Base-by-base conservation (phyloP, 305 asterid species). In the Caryopteris hybrid region DNA sequence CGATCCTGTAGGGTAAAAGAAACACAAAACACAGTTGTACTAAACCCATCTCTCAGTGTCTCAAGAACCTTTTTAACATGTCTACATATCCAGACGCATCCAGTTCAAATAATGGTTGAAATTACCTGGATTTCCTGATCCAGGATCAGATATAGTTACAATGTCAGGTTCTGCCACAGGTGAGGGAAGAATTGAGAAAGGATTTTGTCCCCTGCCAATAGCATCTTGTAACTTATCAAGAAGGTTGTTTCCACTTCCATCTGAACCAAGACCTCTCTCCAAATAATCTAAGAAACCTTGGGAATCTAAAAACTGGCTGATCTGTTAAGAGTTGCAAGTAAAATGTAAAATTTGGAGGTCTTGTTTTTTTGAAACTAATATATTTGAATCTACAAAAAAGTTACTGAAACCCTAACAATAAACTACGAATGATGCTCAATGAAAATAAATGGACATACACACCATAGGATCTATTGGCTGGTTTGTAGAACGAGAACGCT, bases 211-310 rank as follows among this genome's bases (percentile, higher is more conserved):
- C 85, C 96, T 80, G 76, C 98, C 97, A 52, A 90, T 80, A 52
- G 97, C 95, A 85, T 92, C 98, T 79, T 92, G 98, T 74, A 92
- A 82, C 86, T 80, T 92, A 80, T 92, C 98, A 43, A 92, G 95
- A 77, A 92, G 91, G 76, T 88, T 90, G 75, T 82, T 75, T 48
- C 79, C 84, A 68, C 80, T 88, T 84, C 72, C 91, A 55, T 88
- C 88, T 58, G 90, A 82, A 70, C 95, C 92, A 45, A 83, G 86
- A 68, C 92, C 97, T 80, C 97, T 85, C 79, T 86, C 98, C 83
- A 92, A 75, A 81, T 86, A 90, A 83, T 92, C 96, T 48, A 92
- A 76, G 90, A 92, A 90, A 66, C 98, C 98, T 78, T 88, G 97
- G 69, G 98, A 76, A 8, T 90, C 96, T 70, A 90, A 70, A 71